Evolutionary conservation across 2,329 filamentous ascomycete genomes (phyloP), one percentile per base, ranked within the genome.

Genomic region (Talaromyces pinophilus): DNA sequence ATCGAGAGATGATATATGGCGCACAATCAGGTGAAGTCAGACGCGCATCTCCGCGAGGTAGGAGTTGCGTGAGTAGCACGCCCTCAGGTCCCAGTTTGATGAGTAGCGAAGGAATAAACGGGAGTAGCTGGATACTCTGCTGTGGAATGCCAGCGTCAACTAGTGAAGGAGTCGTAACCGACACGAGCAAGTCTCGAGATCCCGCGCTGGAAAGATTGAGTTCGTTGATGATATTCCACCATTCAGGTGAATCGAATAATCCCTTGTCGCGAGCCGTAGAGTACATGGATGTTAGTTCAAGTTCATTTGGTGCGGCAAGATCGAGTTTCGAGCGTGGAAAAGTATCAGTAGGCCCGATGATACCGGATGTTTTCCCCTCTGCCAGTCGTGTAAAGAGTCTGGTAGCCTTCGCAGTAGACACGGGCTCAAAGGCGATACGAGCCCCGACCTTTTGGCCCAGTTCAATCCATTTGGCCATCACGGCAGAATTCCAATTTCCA

Each of bases 61-160:
- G 81, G 2, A 97, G 78, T 55, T 87, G 86, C 0, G 92, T 91
- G 33, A 97, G 78, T 1, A 98, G 82, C 1, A 92, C 91, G 0
- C 93, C 93, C 46, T 87, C 79, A 0, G 81, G 78, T 0, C 95
- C 95, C 1, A 98, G 83, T 77, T 97, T 98, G 1, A 92, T 92
- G 48, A 96, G 80, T 35, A 98, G 87, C 2, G 87, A 92, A 0
- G 93, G 93, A 25, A 97, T 90, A 72, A 92, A 96, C 0, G 95
- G 95, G 0, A 97, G 85, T 22, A 99, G 85, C 72, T 95, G 92
- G 48, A 97, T 85, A 42, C 85, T 87, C 80, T 94, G 91, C 71
- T 96, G 90, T 0, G 94, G 92, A 13, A 97, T 86, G 1, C 94
- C 95, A 10, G 87, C 83, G 71, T 96, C 90, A 0, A 93, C 91